phyloP scores from a whole-genome alignment of 805 yeast genomes.

The Candida insectalens region DNA sequence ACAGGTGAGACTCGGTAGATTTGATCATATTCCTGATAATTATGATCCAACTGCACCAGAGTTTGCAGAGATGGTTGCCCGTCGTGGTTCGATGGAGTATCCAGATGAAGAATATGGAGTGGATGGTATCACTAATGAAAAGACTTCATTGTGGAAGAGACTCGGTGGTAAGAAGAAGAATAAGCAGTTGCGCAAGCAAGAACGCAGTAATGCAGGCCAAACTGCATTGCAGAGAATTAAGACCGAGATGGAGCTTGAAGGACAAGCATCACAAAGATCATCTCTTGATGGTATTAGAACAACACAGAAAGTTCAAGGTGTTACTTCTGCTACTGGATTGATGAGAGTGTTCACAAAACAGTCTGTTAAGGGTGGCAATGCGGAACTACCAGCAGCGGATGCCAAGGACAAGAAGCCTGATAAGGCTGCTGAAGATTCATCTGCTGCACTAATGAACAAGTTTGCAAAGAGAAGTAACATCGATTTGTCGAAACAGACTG shows the following conservation, averaged over 20 bases:
- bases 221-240: slow-evolving; percentile 5
- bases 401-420: too few species aligned
- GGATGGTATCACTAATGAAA: too few species aligned
- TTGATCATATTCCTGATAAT: slow-evolving; percentile 14
- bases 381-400: too few species aligned
- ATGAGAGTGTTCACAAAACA: slow-evolving; percentile 17
- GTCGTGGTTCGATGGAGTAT: too few species aligned
- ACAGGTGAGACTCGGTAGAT: slow-evolving; percentile 42
- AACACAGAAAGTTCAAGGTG: slow-evolving; percentile 14
- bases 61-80: not conserved
- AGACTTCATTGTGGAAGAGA: not conserved
- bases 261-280: slow-evolving; percentile 15
- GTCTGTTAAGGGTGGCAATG: too few species aligned
- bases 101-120: too few species aligned
- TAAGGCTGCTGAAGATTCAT: too few species aligned
- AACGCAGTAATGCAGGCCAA: too few species aligned
- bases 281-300: slow-evolving; percentile 18
- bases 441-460: too few species aligned
- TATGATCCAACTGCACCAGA: slow-evolving; percentile 7
- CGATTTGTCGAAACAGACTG: too few species aligned
- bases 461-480: too few species aligned
- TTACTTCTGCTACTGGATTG: slow-evolving; percentile 14
- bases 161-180: not conserved
- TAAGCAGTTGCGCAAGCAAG: not conserved
- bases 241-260: slow-evolving; percentile 13